Evolutionary conservation across 129 eudicot genomes (phyloP), one percentile per base, ranked within the genome.

Genomic region (Gnaphalium uliginosum): DNA sequence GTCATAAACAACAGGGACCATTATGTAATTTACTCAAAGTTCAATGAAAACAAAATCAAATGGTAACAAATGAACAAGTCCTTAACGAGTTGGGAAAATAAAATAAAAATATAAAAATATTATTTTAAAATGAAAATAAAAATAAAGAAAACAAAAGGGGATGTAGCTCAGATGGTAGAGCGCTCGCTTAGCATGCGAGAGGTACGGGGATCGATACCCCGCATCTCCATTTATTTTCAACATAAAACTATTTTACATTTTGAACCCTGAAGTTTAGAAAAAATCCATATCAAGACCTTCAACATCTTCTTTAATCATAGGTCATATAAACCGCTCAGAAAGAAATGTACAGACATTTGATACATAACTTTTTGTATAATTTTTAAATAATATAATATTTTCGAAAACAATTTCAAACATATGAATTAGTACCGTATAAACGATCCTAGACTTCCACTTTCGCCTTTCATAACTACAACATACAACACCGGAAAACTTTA

Each of bases 121-220:
- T 14, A 13, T 11, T 43, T 43, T 43, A 14, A 8, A 13, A 3
- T 8, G 0, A 3, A 13, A 0, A n/a, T 13, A 3, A 14, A 46
- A 43, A 8, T 8, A 1, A 7, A 1, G 0, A 7, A 0, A 8
- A 7, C 2, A 35, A 1, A 35, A 39, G 87, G 89, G 85, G 91
- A 84, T 84, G 87, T 89, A 83, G 87, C 96, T 87, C 89, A 81
- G 89, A 82, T 89, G 91, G 92, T 85, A 87, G 89, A 87, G 92
- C 89, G 87, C 92, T 87, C 89, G 89, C 89, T 87, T 87, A 87
- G 92, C 92, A 88, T 88, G 90, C 86, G 88, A 88, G 93, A 88
- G 93, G 90, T 83, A 88, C 90, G 90, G 93, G 90, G 93, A 88
- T 83, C 90, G 93, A 88, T 88, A 83, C 90, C 84, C 81, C 81